These are phyloP conservation scores for Holtermanniella nyarrowii DNA, from an alignment of 768 basidiomycete species.

Conservation along the genomic window DNA sequence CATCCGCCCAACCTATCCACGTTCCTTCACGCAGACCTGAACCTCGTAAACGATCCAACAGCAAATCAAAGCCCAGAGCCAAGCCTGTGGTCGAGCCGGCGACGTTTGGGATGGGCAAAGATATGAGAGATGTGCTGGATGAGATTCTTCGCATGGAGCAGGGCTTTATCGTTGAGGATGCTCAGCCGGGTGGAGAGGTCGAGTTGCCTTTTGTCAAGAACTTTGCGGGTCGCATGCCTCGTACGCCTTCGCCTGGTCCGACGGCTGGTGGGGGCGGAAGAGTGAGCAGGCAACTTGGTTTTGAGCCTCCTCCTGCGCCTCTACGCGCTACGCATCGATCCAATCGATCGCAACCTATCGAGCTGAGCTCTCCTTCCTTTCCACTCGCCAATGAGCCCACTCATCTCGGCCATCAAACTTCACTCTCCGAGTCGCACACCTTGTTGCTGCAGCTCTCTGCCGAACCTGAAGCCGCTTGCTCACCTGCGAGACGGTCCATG, in stretches of 20 bases:
- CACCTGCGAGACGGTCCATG: slow-evolving; percentile 15
- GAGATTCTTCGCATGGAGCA: slow-evolving; percentile 40
- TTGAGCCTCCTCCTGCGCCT: slow-evolving; percentile 23
- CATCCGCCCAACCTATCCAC: not conserved
- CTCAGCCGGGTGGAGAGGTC: slow-evolving; percentile 8
- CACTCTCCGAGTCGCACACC: slow-evolving; percentile 32
- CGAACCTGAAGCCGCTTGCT: slow-evolving; percentile 17
- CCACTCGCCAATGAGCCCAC: not conserved
- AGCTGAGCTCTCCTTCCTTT: slow-evolving; percentile 1
- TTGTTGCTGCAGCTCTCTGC: slow-evolving; percentile 30
- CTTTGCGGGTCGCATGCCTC: not conserved
- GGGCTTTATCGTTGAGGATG: slow-evolving; percentile 25
- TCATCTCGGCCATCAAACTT: slow-evolving; percentile 19
- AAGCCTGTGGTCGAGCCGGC: not conserved
- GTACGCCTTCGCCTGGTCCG: slow-evolving; percentile 6
- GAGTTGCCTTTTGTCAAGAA: slow-evolving; percentile 3
- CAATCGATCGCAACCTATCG: slow-evolving; percentile 10
- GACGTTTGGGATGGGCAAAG: slow-evolving; percentile 32
- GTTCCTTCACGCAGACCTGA: not conserved
- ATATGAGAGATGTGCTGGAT: slow-evolving; percentile 39
- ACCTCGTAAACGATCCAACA: not conserved
- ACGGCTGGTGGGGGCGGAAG: slow-evolving; percentile 18
- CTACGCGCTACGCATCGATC: slow-evolving; percentile 14
- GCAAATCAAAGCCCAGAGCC: not conserved
- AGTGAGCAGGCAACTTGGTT: slow-evolving; percentile 1